Base-by-base conservation (phyloP, 2,329 filamentous ascomycete species). In the Fonsecaea pedrosoi region DNA sequence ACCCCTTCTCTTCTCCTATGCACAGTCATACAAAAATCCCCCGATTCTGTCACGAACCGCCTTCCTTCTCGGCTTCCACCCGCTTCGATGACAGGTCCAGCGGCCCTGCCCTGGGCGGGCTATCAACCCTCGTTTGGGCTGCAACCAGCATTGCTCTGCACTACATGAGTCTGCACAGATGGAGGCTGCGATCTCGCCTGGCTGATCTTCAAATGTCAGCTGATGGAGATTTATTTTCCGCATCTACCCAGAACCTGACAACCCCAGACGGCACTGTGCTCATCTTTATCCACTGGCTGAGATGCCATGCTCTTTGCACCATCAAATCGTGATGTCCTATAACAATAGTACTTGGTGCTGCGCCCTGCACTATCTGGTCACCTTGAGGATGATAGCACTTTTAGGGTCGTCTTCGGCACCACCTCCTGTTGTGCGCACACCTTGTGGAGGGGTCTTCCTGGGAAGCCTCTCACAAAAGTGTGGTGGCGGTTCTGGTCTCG, bases 21-120 rank as follows among this genome's bases (percentile, higher is more conserved):
- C 62, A 65, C 53, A 65, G 68, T 69, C 55, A 68, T 67, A 73
- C 71, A 71, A 54, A 71, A 73, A 73, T 73, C 71, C 71, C 71
- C 71, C 71, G 71, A 72, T 64, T 66, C 60, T 69, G 65, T 66
- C 71, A 71, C 71, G 64, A 68, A 69, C 68, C 65, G 63, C 59
- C 65, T 69, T 69, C 68, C 65, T 67, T 62, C 15, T 56, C 61
- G 61, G 58, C 65, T 70, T 70, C 68, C 66, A 68, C 66, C 63
- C 65, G 69, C 65, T 69, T 71, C 69, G 69, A 71, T 69, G 67
- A 69, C 67, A 69, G 67, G 67, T 68, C 67, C 63, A 71, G 58
- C 63, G 60, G 38, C 25, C 62, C 45, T 64, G 64, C 62, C 65
- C 62, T 69, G 48, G 68, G 65, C 59, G 13, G 35, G 34, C 62